Base-by-base conservation (phyloP, 306 rosid species). In the Vigna radiata region DNA sequence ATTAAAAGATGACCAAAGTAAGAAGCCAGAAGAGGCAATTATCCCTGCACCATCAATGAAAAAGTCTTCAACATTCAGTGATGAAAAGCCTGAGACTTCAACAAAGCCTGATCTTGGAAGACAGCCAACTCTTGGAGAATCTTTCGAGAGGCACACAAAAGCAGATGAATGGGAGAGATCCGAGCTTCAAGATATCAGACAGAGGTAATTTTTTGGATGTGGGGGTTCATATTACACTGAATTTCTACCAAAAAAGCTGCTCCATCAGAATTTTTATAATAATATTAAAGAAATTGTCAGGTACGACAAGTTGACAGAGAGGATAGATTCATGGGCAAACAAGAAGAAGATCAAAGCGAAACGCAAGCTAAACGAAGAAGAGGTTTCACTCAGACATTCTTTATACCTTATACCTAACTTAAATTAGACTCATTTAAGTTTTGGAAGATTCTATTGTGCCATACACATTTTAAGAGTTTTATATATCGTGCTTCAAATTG, bases 141-240 rank as follows among this genome's bases (percentile, higher is more conserved):
- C 15, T 10, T 11, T 72, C 33, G 43, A 13, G 48, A 39, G 64
- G 65, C 87, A 12, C 5, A 14, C 8, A 67, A 70, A 81, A 53
- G 91, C 89, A 73, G 89, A 90, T 65, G 70, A 68, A 25, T 91
- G 99, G 99, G 93, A 89, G 89, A 87, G 58, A 78, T 61, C 86
- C 2, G 83, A 92, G 83, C 67, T 86, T 13, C 82, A 84, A 55
- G 90, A 71, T 68, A 90, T 96, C 65, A 77, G 72, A 65, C 33
- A 85, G 43, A 83, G 85, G 99, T 95, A 86, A 33, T 33, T 7
- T 31, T 15, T 29, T 31, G n/a, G 63, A 27, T 13, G 59, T 56
- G 58, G 18, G 50, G 58, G 16, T 49, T 8, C 23, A 61, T 41
- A 36, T 43, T 55, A 13, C 65, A 14, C 29, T 66, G 64, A 68